Base-by-base conservation (phyloP, 805 yeast species). In the Candida gorgasii region DNA sequence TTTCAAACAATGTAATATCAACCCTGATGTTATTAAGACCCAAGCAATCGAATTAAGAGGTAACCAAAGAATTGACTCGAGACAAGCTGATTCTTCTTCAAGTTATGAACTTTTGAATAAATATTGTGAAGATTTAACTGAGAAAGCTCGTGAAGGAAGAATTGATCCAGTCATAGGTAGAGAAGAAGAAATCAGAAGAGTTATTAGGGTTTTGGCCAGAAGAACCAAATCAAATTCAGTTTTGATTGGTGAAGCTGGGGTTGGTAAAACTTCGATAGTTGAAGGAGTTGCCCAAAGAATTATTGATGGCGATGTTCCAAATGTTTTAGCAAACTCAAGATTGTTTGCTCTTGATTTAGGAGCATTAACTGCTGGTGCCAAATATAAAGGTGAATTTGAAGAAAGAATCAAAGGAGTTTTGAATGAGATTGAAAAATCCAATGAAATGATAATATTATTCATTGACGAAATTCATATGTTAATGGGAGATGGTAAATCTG, bases 261-360 rank as follows among this genome's bases (percentile, higher is more conserved):
- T 93, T 41, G 99, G 99, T 76, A 93, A 93, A 71, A 93, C 99
- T 28, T 87, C 96, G 22, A 92, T 93, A 55, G 96, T 93, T 40
- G 99, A 93, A 70, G 99, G 98, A 57, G 97, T 93, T 43, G 98
- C 99, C 9, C 98, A 92, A 67, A 79, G 99, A 69, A 89, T 93
- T 49, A 82, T 93, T 46, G 97, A 93, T 58, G 87, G 87, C 50
- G 99, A 93, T 65, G 96, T 93, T 12, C 99, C 99, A 32, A 78
- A 82, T 18, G 88, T 92, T 49, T 73, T 93, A 51, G 86, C 86
- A 47, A 81, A 81, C 45, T 82, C 96, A 50, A 82, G 84, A 49
- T 73, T 93, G 43, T 92, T 84, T 62, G 86, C 97, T 13, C 75
- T 93, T 48, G 99, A 93, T 64, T 74, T 93, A 52, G 99, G 99